Conservation (phyloP, 2,329 filamentous ascomycete genomes). For the Aureobasidium melanogenum region DNA sequence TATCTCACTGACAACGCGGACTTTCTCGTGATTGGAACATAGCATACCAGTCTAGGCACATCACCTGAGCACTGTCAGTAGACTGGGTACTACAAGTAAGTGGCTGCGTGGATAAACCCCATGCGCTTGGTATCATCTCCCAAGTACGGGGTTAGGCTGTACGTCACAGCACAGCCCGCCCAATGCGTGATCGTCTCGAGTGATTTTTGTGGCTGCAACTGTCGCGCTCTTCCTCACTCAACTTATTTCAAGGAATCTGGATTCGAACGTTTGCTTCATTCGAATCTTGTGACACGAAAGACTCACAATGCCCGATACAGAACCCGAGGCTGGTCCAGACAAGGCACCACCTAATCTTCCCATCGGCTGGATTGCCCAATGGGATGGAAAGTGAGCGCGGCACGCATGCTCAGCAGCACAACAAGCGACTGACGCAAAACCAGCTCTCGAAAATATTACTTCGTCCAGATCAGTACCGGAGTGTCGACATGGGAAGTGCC, state of each 20-base stretch:
- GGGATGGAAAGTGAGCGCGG: slow-evolving; percentile 30
- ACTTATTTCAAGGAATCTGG: neutral
- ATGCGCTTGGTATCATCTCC: neutral
- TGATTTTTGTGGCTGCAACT: neutral
- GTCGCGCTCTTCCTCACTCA: neutral
- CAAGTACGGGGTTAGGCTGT: neutral
- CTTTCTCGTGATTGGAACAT: neutral
- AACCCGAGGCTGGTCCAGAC: slow-evolving; percentile 31
- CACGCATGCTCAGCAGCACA: neutral
- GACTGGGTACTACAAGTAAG: neutral
- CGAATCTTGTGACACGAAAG: neutral
- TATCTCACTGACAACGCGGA: neutral
- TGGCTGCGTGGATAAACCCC: neutral
- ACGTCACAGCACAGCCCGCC: slow-evolving; percentile 10
- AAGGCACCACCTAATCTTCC: slow-evolving; percentile 29
- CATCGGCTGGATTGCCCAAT: slow-evolving; percentile 34
- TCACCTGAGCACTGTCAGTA: neutral
- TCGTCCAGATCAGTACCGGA: slow-evolving; percentile 33
- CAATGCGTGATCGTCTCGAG: neutral
- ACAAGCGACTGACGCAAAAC: neutral
- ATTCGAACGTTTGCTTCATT: neutral
- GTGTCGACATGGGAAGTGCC: slow-evolving; percentile 33
- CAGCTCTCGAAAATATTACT: slow-evolving; percentile 35
- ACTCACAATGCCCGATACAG: slow-evolving; percentile 1
- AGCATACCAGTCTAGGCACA: neutral